Evolutionary conservation across 208 protist genomes (phyloP), one percentile per base, ranked within the genome.

Genomic region (Trypanosomatidae sp.): DNA sequence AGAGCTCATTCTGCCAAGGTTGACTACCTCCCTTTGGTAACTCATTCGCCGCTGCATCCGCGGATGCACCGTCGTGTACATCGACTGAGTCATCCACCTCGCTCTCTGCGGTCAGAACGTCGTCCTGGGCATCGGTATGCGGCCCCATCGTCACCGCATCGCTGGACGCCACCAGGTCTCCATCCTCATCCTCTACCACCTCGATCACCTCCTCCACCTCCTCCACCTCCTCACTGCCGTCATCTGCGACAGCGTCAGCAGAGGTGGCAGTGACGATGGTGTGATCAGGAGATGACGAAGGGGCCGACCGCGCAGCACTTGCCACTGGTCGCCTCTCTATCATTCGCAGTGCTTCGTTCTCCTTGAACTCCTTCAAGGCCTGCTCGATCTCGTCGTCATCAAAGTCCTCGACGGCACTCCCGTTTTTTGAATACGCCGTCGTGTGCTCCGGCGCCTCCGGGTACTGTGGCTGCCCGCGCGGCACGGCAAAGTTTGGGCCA

Each of bases 321-420:
- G 60, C 17, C 60, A 65, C 13, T 39, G 33, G 12, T 41, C 60
- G 73, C 58, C 62, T 52, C 44, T 53, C 53, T 55, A 52, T 62
- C 71, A 68, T 68, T 67, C 56, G 59, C 28, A 76, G 67, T 66
- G 67, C 59, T 44, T 83, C 69, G 22, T 73, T 59, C 58, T 77
- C 70, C 73, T 89, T 76, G 74, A 74, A 80, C n/a, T 79, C 72
- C 22, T 66, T 71, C 62, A 85, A 71, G 52, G 77, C 76, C 69
- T 71, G 73, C 49, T 85, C 70, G 62, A 85, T 79, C 70, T 86
- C 82, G 56, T 79, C 80, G 77, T 86, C 82, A 41, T 84, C 79
- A 73, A 76, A 77, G 69, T 89, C 80, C 66, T 66, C 73, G 72
- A 62, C 81, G 74, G 75, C 74, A 62, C 62, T 74, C 56, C 52